These are phyloP conservation scores for Trichoderma sp. DNA, from an alignment of 2,329 filamentous ascomycete genomes.

Conservation along the genomic window DNA sequence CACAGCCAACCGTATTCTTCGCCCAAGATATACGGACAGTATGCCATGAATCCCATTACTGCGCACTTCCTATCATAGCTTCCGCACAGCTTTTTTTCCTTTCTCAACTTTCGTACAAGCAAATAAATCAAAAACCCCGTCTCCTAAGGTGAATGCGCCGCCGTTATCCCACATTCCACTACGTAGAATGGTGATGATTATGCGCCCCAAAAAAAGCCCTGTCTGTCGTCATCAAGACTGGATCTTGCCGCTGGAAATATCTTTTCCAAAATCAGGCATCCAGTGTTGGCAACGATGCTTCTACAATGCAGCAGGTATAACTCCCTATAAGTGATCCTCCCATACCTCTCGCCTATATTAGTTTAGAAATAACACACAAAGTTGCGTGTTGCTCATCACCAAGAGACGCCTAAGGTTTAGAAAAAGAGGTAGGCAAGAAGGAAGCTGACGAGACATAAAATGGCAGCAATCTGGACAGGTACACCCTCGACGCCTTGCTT, in stretches of 20 bases:
- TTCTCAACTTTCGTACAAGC: conserved; percentile 11
- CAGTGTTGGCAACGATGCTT: conserved; percentile 27
- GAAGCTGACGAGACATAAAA: conserved; percentile 87
- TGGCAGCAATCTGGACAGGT: conserved; percentile 80
- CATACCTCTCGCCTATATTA: not conserved
- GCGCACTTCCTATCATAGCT: not conserved
- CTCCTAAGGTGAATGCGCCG: conserved; percentile 22
- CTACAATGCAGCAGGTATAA: not conserved
- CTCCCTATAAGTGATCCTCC: not conserved
- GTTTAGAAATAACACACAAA: not conserved
- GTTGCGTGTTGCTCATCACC: not conserved
- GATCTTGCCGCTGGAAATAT: not conserved
- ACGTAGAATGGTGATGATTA: conserved; percentile 19
- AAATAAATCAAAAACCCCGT: not conserved
- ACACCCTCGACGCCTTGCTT: conserved; percentile 72
- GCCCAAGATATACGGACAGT: not conserved
- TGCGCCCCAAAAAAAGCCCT: not conserved
- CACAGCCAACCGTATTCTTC: not conserved
- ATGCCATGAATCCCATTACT: not conserved
- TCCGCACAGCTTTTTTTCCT: conserved; percentile 2
- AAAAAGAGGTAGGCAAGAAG: conserved; percentile 96
- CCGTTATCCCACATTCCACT: conserved; percentile 13
- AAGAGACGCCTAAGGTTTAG: conserved; percentile 54
- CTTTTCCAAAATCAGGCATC: not conserved
- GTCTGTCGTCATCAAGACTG: conserved; percentile 2